These are phyloP conservation scores for Sporothrix pallida DNA, from an alignment of 2,329 filamentous ascomycete genomes.

Conservation along the genomic window DNA sequence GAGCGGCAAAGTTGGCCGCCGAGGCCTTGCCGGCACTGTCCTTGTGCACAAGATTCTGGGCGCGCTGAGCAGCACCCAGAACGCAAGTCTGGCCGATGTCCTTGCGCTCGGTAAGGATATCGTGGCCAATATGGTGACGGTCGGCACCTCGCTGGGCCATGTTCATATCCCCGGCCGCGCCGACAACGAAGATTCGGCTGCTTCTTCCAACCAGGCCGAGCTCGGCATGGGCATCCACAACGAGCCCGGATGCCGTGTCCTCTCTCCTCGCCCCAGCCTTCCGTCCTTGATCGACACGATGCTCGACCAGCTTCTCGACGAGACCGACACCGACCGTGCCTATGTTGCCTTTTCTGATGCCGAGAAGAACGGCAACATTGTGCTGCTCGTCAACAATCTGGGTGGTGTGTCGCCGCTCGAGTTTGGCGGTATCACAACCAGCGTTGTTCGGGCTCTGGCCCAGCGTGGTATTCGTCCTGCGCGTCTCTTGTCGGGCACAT, in stretches of 20 bases:
- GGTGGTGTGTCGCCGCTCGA: slow-evolving; percentile 76
- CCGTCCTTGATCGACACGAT: slow-evolving; percentile 60
- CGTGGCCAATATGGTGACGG: slow-evolving; percentile 77
- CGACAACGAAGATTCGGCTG: slow-evolving; percentile 53
- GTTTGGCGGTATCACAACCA: slow-evolving; percentile 70
- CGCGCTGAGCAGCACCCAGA: slow-evolving; percentile 72
- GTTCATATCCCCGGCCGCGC: slow-evolving; percentile 62
- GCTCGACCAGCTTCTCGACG: slow-evolving; percentile 53
- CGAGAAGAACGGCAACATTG: slow-evolving; percentile 41
- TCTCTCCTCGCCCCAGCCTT: slow-evolving; percentile 54
- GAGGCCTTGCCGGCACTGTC: slow-evolving; percentile 89
- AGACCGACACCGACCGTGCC: slow-evolving; percentile 67
- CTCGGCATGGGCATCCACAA: slow-evolving; percentile 72
- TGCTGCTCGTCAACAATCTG: slow-evolving; percentile 73
- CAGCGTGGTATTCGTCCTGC: slow-evolving; percentile 65
- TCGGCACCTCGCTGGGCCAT: slow-evolving; percentile 69
- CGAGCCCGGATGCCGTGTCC: slow-evolving; percentile 57
- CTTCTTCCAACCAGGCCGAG: slow-evolving; percentile 57
- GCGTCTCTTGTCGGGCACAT: slow-evolving; percentile 70
- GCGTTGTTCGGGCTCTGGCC: slow-evolving; percentile 65
- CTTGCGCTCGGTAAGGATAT: slow-evolving; percentile 71
- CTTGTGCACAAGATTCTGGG: slow-evolving; percentile 86
- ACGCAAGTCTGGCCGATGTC: slow-evolving; percentile 71
- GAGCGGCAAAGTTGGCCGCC: slow-evolving; percentile 84
- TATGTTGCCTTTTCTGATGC: slow-evolving; percentile 66